Evolutionary conservation across 73 alveolate species (phyloP).

Genomic region (Tetrahymena malaccensis): DNA sequence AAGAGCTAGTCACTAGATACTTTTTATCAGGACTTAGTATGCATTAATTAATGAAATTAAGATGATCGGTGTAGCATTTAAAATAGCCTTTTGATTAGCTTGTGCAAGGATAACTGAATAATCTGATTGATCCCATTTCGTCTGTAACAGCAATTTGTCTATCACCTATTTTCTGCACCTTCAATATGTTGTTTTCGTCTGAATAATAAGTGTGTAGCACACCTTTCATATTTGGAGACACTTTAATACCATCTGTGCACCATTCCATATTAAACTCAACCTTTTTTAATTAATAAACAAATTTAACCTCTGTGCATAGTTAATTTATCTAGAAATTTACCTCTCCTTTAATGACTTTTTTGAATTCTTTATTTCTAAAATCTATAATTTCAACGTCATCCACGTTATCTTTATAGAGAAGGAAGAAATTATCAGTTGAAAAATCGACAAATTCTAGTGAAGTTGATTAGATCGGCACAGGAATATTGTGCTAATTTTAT

Average conservation of each 20-base stretch:
- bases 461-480: background rate
- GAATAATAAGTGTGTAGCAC: slow-evolving; percentile 72
- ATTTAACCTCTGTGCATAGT: slow-evolving; percentile 15
- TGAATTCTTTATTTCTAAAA: slow-evolving; percentile 7
- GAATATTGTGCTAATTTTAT: background rate
- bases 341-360: background rate
- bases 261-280: slow-evolving; percentile 86
- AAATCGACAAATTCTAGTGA: slow-evolving; percentile 68
- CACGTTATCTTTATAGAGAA: slow-evolving; percentile 64
- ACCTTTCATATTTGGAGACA: slow-evolving; percentile 72
- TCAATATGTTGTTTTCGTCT: slow-evolving; percentile 63
- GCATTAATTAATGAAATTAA: slow-evolving; percentile 57
- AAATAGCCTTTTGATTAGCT: slow-evolving; percentile 49
- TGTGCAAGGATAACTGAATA: slow-evolving; percentile 35
- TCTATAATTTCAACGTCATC: slow-evolving; percentile 66
- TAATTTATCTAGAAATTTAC: background rate
- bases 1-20: slow-evolving; percentile 56
- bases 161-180: slow-evolving; percentile 69
- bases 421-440: slow-evolving; percentile 69
- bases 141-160: slow-evolving; percentile 84
- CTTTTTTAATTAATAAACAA: slow-evolving; percentile 44
- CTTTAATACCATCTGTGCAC: slow-evolving; percentile 91
- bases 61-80: slow-evolving; percentile 81
- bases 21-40: slow-evolving; percentile 63
- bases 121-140: slow-evolving; percentile 78